Evolutionary conservation across 495 filamentous ascomycete genomes (phyloP).

Genomic region (Penicillium dipodomyicola): DNA sequence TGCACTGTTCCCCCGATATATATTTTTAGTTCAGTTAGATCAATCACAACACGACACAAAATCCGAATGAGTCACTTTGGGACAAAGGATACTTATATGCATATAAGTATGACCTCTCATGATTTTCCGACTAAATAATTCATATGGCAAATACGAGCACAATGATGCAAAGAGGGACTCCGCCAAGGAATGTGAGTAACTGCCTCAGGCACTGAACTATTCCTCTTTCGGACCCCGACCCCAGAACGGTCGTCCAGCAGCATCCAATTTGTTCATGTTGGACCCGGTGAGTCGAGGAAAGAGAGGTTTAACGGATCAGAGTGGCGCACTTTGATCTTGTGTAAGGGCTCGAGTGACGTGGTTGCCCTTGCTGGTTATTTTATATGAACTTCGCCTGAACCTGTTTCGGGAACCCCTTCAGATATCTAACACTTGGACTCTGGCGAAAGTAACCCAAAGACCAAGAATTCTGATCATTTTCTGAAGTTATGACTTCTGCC

Average conservation of each 20-base stretch:
- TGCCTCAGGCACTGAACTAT: slow-evolving; percentile 17
- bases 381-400: background rate
- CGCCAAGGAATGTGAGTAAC: background rate
- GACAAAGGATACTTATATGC: background rate
- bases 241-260: background rate
- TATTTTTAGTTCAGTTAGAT: background rate
- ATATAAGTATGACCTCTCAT: background rate
- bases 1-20: background rate
- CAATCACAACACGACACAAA: background rate
- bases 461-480: background rate
- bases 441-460: background rate
- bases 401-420: background rate
- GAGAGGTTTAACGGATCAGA: background rate
- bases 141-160: background rate
- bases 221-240: slow-evolving; percentile 38
- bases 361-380: background rate
- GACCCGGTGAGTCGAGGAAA: background rate
- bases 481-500: slow-evolving; percentile 15
- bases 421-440: background rate
- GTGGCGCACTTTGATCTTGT: background rate
- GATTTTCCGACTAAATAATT: background rate
- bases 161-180: background rate
- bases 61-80: background rate
- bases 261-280: background rate
- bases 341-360: background rate